Conservation (phyloP, 129 eudicot genomes). For the Helichrysum umbraculigerum region DNA sequence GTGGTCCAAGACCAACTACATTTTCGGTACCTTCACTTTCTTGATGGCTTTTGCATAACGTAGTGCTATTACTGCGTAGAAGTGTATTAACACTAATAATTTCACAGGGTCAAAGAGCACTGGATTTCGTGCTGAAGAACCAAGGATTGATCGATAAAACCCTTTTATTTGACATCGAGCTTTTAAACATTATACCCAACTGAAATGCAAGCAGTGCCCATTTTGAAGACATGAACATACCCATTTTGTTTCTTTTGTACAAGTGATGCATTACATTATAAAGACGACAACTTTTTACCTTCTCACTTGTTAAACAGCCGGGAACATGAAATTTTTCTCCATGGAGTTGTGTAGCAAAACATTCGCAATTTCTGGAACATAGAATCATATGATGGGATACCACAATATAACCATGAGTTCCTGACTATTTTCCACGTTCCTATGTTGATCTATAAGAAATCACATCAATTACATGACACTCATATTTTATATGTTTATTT, state of each 20-base stretch:
- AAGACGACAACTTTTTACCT: constrained; percentile 16
- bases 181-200: constrained; percentile 68
- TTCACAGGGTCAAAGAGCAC: constrained; percentile 92
- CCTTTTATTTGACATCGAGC: constrained; percentile 96
- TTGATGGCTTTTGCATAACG: constrained; percentile 14
- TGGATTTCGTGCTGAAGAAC: constrained; percentile 89
- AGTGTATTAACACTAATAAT: not conserved
- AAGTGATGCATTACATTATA: constrained; percentile 18
- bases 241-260: not conserved
- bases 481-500: not conserved
- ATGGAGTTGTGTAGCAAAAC: constrained; percentile 13
- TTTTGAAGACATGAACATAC: not conserved
- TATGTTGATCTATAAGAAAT: not conserved
- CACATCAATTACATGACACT: not conserved
- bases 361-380: constrained; percentile 9
- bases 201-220: constrained; percentile 32
- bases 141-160: constrained; percentile 97
- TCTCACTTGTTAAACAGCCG: constrained; percentile 5
- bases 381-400: not conserved
- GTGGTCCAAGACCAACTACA: constrained; percentile 96
- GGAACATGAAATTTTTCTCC: not conserved
- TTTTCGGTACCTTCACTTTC: constrained; percentile 67
- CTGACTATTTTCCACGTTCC: not conserved
- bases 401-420: not conserved
- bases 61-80: not conserved